A percentile compares a stretch with the other conserved stretches of the same genome.
These are phyloP conservation scores for Leishmania lainsoni DNA, from an alignment of 208 protist genomes.

Conservation along the genomic window DNA sequence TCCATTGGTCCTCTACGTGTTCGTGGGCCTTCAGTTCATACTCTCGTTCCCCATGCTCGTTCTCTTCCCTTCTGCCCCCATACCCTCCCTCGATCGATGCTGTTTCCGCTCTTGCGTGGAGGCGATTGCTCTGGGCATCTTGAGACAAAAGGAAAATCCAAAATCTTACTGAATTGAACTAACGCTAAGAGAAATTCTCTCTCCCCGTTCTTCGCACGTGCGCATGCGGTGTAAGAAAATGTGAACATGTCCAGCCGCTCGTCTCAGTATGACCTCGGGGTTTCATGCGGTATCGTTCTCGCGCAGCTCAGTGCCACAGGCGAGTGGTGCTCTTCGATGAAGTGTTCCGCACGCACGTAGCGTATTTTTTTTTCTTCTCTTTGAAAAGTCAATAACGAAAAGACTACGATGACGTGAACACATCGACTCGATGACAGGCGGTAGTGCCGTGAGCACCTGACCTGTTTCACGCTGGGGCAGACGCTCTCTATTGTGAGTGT, in stretches of 20 bases:
- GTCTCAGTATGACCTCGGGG: not conserved
- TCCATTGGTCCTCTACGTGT: not conserved
- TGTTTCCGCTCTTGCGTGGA: not conserved
- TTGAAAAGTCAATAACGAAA: not conserved
- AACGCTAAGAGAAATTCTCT: not conserved
- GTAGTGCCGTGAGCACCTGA: not conserved
- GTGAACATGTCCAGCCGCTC: not conserved
- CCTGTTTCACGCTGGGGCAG: not conserved
- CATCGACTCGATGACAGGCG: not conserved
- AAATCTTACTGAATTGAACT: not conserved
- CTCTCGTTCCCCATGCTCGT: not conserved
- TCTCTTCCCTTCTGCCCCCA: not conserved
- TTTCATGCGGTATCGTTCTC: not conserved
- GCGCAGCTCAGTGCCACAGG: not conserved
- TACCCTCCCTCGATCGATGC: not conserved
- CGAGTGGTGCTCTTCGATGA: not conserved
- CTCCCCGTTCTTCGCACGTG: not conserved
- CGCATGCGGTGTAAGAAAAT: not conserved
- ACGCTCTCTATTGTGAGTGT: not conserved
- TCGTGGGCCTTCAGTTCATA: not conserved
- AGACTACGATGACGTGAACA: not conserved
- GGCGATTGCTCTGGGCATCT: not conserved
- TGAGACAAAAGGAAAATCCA: not conserved
- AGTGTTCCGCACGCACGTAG: not conserved
- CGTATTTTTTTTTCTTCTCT: not conserved